A percentile compares a stretch with the other conserved stretches of the same genome.
Conservation (phyloP, 2,329 filamentous ascomycete species). For the Nigrograna mackinnonii region DNA sequence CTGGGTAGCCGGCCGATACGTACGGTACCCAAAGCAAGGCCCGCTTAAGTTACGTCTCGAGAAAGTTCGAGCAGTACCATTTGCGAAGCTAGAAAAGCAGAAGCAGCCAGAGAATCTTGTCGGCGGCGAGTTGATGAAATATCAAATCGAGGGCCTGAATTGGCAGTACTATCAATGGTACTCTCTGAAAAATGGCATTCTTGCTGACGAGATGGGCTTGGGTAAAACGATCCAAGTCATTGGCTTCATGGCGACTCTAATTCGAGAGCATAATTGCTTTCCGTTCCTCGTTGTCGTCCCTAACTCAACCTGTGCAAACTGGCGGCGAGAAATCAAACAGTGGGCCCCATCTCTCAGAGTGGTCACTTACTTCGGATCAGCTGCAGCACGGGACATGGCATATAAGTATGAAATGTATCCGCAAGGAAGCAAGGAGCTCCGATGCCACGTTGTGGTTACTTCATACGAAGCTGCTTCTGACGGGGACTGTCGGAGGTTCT, state of each 20-base stretch:
- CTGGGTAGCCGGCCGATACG: slow-evolving; percentile 78
- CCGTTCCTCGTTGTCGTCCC: slow-evolving; percentile 93
- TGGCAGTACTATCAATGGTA: slow-evolving; percentile 95
- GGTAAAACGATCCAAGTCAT: slow-evolving; percentile 97
- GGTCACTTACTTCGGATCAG: slow-evolving; percentile 88
- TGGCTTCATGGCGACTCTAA: slow-evolving; percentile 73
- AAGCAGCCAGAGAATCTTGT: slow-evolving; percentile 74
- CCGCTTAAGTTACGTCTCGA: slow-evolving; percentile 70
- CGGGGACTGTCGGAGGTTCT: slow-evolving; percentile 65
- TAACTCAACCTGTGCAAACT: slow-evolving; percentile 96
- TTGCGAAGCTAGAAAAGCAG: slow-evolving; percentile 68
- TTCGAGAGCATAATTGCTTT: slow-evolving; percentile 70
- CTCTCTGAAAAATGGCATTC: slow-evolving; percentile 78
- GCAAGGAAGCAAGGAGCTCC: slow-evolving; percentile 64
- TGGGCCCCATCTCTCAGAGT: slow-evolving; percentile 87
- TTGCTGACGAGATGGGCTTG: slow-evolving; percentile 97
- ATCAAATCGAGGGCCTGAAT: slow-evolving; percentile 90
- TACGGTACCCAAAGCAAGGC: slow-evolving; percentile 59
- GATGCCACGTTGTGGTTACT: slow-evolving; percentile 89
- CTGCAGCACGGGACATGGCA: slow-evolving; percentile 73
- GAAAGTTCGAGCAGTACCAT: slow-evolving; percentile 67
- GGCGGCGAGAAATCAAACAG: slow-evolving; percentile 92
- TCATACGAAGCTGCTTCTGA: slow-evolving; percentile 91
- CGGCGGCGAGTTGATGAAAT: slow-evolving; percentile 85
- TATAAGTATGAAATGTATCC: slow-evolving; percentile 87